Evolutionary conservation across 495 filamentous ascomycete genomes (phyloP).

Genomic region (Aspergillus cavernicola): DNA sequence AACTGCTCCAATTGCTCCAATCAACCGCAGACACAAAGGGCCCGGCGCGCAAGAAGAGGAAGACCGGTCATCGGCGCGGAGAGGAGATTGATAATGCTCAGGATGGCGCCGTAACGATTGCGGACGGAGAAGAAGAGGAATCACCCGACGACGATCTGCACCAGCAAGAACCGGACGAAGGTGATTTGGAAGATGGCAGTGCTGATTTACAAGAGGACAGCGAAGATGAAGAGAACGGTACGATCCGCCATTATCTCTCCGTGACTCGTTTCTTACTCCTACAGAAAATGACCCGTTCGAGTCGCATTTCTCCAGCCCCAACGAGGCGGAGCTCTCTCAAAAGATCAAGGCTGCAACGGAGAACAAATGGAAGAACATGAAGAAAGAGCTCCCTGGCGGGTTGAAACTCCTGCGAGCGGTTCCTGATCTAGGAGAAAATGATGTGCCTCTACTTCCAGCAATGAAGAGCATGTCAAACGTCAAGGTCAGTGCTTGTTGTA

Average conservation of each 20-base stretch:
- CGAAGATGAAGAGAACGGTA: conserved; percentile 41
- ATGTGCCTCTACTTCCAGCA: conserved; percentile 27
- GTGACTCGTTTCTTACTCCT: neutral
- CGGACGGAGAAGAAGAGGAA: conserved; percentile 25
- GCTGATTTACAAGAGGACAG: conserved; percentile 39
- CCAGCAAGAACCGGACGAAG: conserved; percentile 41
- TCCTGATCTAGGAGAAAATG: conserved; percentile 27
- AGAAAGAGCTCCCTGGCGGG: conserved; percentile 42
- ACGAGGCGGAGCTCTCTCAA: conserved; percentile 51
- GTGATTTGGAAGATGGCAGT: conserved; percentile 24
- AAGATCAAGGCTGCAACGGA: conserved; percentile 50
- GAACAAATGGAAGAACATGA: conserved; percentile 53
- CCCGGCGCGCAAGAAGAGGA: conserved; percentile 64
- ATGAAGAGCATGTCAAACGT: conserved; percentile 35
- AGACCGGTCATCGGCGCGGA: conserved; percentile 44
- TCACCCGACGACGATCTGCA: conserved; percentile 28
- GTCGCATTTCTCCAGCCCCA: conserved; percentile 65
- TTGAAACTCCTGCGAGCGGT: conserved; percentile 41
- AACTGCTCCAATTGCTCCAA: conserved; percentile 61
- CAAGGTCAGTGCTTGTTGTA: conserved; percentile 29
- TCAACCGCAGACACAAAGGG: conserved; percentile 44
- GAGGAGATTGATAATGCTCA: conserved; percentile 14
- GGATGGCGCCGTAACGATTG: conserved; percentile 2
- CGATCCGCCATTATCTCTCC: neutral
- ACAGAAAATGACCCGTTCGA: conserved; percentile 68